Percentiles rank a stretch among this genome's conserved stretches.
phyloP scores from a whole-genome alignment of 257 asterid genomes.

The Eucommia ulmoides region DNA sequence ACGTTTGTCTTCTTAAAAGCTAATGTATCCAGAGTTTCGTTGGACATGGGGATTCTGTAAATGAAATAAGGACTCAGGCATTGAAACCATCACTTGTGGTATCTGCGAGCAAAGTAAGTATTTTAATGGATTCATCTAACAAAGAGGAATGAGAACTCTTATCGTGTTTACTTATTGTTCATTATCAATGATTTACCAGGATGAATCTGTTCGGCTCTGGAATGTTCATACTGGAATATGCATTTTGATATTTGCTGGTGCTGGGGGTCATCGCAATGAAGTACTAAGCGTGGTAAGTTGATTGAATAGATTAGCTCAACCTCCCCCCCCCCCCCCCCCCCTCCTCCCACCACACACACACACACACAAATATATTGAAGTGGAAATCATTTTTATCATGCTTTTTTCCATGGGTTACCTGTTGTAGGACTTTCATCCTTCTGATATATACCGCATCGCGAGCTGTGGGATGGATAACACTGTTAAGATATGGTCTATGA shows the following conservation, averaged over 20 bases:
- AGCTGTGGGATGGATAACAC: constrained; percentile 99
- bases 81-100: constrained; percentile 85
- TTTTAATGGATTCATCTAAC: too few species aligned
- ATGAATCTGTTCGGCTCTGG: constrained; percentile 97
- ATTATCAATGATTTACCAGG: constrained; percentile 33
- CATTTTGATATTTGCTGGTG: constrained; percentile 97
- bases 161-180: not conserved
- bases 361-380: not conserved
- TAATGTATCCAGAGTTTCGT: constrained; percentile 63
- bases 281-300: constrained; percentile 84
- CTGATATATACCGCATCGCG: constrained; percentile 81
- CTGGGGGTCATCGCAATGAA: constrained; percentile 99
- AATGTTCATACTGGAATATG: constrained; percentile 95
- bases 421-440: constrained; percentile 87
- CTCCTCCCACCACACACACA: too few species aligned
- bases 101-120: constrained; percentile 89
- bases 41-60: constrained; percentile 94
- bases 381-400: not conserved
- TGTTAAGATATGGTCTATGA: constrained; percentile 95
- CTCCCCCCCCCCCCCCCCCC: not conserved
- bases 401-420: constrained; percentile 15
- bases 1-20: not conserved
- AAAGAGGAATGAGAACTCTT: too few species aligned
- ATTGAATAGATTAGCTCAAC: too few species aligned
- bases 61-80: constrained; percentile 84